phyloP scores from a whole-genome alignment of 2,329 filamentous ascomycete genomes.

The Neonectria coccinea region DNA sequence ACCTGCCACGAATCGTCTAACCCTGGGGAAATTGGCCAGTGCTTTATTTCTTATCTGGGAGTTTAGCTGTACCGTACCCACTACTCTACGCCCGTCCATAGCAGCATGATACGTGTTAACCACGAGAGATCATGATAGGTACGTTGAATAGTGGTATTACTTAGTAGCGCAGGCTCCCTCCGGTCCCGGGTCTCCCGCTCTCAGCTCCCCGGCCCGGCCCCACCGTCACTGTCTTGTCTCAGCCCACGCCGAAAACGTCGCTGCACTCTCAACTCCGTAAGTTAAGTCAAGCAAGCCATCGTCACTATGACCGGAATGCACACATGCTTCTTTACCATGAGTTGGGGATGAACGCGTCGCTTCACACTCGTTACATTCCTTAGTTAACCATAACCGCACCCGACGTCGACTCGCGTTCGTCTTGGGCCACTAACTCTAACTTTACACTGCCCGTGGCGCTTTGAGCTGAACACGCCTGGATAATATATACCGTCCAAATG shows the following conservation, averaged over 20 bases:
- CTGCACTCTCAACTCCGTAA: neutral
- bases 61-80: conserved; percentile 1
- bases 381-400: neutral
- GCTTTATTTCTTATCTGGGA: conserved; percentile 20
- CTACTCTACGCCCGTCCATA: conserved; percentile 4
- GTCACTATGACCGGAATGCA: neutral
- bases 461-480: neutral
- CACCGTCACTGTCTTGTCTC: neutral
- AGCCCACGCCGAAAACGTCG: conserved; percentile 4
- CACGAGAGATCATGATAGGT: neutral
- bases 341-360: neutral
- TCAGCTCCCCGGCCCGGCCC: neutral
- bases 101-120: neutral
- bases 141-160: neutral
- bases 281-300: neutral
- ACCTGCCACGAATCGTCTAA: conserved; percentile 21
- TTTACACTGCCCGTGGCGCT: neutral
- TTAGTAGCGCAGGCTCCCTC: neutral
- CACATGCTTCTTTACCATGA: neutral
- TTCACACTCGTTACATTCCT: conserved; percentile 5
- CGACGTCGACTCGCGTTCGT: neutral
- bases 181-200: neutral
- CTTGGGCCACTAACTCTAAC: neutral
- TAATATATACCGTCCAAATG: neutral
- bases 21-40: conserved; percentile 14